Percentiles rank a stretch among this genome's conserved stretches.
These are phyloP conservation scores for Eremochloa ophiuroides DNA, from an alignment of 176 grass and related monocot genomes.

Conservation along the genomic window DNA sequence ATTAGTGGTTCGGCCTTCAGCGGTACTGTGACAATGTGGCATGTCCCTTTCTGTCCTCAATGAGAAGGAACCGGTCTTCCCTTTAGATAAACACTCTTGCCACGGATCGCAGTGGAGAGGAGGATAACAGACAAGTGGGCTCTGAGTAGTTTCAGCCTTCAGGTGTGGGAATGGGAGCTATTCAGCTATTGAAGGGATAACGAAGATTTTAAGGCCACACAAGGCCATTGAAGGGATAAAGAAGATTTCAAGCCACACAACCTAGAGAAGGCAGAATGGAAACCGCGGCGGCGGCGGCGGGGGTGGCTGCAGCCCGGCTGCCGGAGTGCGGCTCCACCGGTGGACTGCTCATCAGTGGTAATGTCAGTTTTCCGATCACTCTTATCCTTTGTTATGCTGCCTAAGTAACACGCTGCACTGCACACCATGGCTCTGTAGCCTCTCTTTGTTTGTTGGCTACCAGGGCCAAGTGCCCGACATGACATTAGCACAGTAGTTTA, in stretches of 20 bases:
- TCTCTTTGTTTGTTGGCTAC: background rate
- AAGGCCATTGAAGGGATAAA: conserved; percentile 1
- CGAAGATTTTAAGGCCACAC: background rate
- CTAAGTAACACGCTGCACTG: background rate
- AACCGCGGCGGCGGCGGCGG: background rate
- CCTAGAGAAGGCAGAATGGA: conserved; percentile 23
- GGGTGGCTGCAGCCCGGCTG: background rate
- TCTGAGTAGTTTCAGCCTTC: background rate
- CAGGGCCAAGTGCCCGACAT: background rate
- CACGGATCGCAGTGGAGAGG: conserved; percentile 27
- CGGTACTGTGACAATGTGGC: background rate
- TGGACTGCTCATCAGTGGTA: conserved; percentile 9
- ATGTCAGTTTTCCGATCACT: background rate
- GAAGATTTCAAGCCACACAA: conserved; percentile 23
- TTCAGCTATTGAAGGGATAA: background rate
- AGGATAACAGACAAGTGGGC: background rate
- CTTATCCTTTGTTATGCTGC: background rate
- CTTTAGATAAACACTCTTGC: background rate
- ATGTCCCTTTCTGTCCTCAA: conserved; percentile 6
- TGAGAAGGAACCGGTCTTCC: background rate
- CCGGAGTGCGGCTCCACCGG: conserved; percentile 16
- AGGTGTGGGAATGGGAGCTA: background rate
- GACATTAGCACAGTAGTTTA: background rate
- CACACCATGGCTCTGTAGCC: background rate
- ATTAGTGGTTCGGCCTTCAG: background rate